Evolutionary conservation across 306 rosid genomes (phyloP), one percentile per base, ranked within the genome.

Genomic region (Corylus heterophylla): DNA sequence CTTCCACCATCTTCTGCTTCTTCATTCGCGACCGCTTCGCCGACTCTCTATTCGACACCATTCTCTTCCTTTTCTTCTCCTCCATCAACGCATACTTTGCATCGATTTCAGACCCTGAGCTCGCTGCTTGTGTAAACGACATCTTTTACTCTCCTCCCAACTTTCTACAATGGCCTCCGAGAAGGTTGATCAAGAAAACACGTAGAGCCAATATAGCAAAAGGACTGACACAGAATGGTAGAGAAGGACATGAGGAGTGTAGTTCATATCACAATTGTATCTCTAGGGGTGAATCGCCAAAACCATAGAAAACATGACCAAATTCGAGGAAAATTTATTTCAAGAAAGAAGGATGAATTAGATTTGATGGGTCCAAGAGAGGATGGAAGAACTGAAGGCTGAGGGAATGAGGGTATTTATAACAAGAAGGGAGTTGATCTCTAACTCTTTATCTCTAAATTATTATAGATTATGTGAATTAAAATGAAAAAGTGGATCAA

Each of bases 31-130:
- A 77, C 27, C 80, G 72, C 67, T 49, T 67, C 1, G 80, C 80
- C 1, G 80, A 77, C 25, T 77, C 80, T 17, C 80, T 37, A 51
- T 77, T 77, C 1, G 80, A 77, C 12, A 51, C 44, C 80, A 77
- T 35, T 27, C 80, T 77, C 31, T 63, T 77, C 44, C 29, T 37
- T 59, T 68, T 77, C 74, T 77, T 77, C 74, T 77, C 80, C 0
- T 77, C 74, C 27, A 77, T 8, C 42, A 31, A 52, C 11, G 31
- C 74, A 4, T 29, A 12, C 18, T 6, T 54, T 3, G 37, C 63
- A 4, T 74, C 63, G 17, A 66, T 12, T 25, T 56, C 78, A 12
- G 13, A 29, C 10, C 45, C 67, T 12, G 35, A 37, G 35, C 54
- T 44, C 14, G 20, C 69, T 39, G 42, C 50, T 31, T 3, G 9